phyloP scores from a whole-genome alignment of 2,329 filamentous ascomycete species.

The Ophiostoma ulmi region DNA sequence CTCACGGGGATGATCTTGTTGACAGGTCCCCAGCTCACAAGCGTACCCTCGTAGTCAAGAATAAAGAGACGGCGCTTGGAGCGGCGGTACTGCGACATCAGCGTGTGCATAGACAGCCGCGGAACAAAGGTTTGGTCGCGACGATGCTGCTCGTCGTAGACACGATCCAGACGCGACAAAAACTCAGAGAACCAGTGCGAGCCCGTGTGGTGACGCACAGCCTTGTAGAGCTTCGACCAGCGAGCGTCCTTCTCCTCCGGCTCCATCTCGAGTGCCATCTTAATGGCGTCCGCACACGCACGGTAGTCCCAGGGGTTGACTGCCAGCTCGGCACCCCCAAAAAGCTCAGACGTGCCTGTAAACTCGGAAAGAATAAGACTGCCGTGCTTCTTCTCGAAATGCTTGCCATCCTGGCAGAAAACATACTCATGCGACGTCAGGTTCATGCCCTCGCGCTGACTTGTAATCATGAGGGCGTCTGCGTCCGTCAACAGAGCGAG shows the following conservation, averaged over 20 bases:
- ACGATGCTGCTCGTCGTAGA: slow-evolving; percentile 77
- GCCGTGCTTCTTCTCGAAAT: slow-evolving; percentile 70
- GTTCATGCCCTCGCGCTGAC: slow-evolving; percentile 95
- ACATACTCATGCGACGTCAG: slow-evolving; percentile 91
- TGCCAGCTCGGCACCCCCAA: slow-evolving; percentile 71
- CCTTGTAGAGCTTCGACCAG: slow-evolving; percentile 67
- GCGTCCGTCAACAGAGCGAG: slow-evolving; percentile 86
- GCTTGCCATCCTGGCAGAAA: slow-evolving; percentile 81
- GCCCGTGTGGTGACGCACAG: slow-evolving; percentile 77
- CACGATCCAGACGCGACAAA: slow-evolving; percentile 62
- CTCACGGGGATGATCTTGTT: slow-evolving; percentile 80
- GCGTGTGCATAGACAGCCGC: slow-evolving; percentile 63
- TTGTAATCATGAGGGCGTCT: slow-evolving; percentile 89
- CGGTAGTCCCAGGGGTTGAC: slow-evolving; percentile 96
- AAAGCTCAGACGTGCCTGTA: slow-evolving; percentile 83
- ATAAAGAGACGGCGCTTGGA: slow-evolving; percentile 73
- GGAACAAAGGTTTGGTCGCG: slow-evolving; percentile 84
- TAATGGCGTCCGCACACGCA: slow-evolving; percentile 80
- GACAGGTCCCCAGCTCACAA: slow-evolving; percentile 81
- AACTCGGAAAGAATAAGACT: slow-evolving; percentile 93
- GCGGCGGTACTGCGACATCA: slow-evolving; percentile 61
- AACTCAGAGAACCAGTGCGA: slow-evolving; percentile 81
- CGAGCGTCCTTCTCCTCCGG: slow-evolving; percentile 66
- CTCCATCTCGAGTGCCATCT: slow-evolving; percentile 73
- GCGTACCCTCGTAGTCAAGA: slow-evolving; percentile 87